Base-by-base conservation (phyloP, 2,329 filamentous ascomycete genomes). In the Curvularia sp. region DNA sequence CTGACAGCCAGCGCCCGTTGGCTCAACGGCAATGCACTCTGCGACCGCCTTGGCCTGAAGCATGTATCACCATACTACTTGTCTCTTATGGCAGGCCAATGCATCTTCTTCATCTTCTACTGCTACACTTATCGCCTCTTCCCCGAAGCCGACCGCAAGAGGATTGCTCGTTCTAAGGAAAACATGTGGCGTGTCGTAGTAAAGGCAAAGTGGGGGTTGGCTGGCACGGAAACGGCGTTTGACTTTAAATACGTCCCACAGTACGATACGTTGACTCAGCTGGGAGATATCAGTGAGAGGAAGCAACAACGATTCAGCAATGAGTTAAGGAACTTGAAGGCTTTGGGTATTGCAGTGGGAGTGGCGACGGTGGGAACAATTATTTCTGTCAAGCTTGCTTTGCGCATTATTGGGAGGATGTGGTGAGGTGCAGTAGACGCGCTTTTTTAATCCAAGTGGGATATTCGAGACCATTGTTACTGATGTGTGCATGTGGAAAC, bases 241-340 rank as follows among this genome's bases (percentile, higher is more conserved):
- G 85, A 89, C 19, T 89, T 93, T 76, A 89, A 92, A 70, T 90
- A 89, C 69, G 79, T 89, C 9, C 89, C 89, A 0, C 78, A 84
- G 63, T 82, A 83, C 49, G 71, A 77, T 49, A 83, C 81, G 8
- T 75, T 81, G 12, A 85, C 83, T 3, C 78, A 80, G 46, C 74
- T 82, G 74, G 80, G 80, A 1, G 74, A 80, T 59, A 73, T 75
- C 47, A 71, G 76, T 41, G 77, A 78, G 61, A 74, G 77, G 28
- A 75, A 77, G 67, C 53, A 76, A 12, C 67, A 69, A 36, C 71
- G 69, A 34, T 76, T 74, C 5, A 67, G 63, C 45, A 74, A 83
- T 13, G 83, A 85, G 71, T 75, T 73, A 60, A 76, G 82, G 54
- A 83, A 83, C 64, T 53, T 84, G 50, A 79, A 77, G 62, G 74